Conservation (phyloP, 306 rosid species). For the Fagus sylvatica region DNA sequence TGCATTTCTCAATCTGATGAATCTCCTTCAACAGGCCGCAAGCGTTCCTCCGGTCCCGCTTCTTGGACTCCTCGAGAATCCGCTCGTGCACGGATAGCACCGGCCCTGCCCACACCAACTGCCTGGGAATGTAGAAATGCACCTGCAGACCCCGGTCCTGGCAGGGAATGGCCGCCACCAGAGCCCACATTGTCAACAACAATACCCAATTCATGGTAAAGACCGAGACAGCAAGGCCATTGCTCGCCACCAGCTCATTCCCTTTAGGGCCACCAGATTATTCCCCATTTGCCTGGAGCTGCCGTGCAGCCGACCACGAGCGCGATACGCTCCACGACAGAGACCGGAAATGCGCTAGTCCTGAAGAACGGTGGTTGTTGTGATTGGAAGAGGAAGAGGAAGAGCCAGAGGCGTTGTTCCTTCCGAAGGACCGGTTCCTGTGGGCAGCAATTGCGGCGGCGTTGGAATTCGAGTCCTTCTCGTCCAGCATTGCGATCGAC, state of each 20-base stretch:
- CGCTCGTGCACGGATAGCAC: slow-evolving; percentile 63
- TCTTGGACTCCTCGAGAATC: slow-evolving; percentile 75
- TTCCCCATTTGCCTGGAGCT: slow-evolving; percentile 79
- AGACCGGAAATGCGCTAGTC: slow-evolving; percentile 58
- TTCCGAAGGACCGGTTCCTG: slow-evolving; percentile 85
- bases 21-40: slow-evolving; percentile 81
- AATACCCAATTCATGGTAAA: slow-evolving; percentile 61
- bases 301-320: slow-evolving; percentile 89
- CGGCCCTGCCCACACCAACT: slow-evolving; percentile 68
- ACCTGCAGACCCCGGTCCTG: slow-evolving; percentile 85
- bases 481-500: slow-evolving; percentile 82
- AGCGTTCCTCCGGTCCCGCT: slow-evolving; percentile 68
- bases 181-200: slow-evolving; percentile 79
- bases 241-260: slow-evolving; percentile 55
- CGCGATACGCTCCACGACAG: slow-evolving; percentile 93
- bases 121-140: slow-evolving; percentile 56
- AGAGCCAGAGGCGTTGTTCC: slow-evolving; percentile 29
- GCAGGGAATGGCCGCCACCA: slow-evolving; percentile 97
- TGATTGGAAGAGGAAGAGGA: background rate
- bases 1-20: slow-evolving; percentile 74
- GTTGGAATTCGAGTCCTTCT: slow-evolving; percentile 50
- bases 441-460: slow-evolving; percentile 32
- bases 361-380: slow-evolving; percentile 41
- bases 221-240: slow-evolving; percentile 61
- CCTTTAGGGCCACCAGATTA: slow-evolving; percentile 56